These are phyloP conservation scores for Tremellales sp. DNA, from an alignment of 1,284 basidiomycete species.

Conservation along the genomic window DNA sequence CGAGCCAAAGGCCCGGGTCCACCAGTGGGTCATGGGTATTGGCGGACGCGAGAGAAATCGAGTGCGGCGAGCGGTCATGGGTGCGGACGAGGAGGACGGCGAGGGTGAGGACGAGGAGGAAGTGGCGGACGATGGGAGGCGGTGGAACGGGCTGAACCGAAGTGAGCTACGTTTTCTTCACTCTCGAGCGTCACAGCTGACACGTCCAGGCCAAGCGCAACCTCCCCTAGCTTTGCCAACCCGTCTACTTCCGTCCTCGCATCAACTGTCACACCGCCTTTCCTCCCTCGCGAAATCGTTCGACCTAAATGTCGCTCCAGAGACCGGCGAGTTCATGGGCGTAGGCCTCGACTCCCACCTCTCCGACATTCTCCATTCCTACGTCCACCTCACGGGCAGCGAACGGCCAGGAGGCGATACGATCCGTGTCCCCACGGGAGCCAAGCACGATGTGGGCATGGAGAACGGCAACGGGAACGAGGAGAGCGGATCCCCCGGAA, in stretches of 20 bases:
- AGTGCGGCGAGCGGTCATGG: conserved; percentile 25
- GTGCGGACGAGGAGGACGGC: conserved; percentile 10
- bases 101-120: conserved; percentile 23
- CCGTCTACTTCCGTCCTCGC: conserved; percentile 32
- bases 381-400: conserved; percentile 33
- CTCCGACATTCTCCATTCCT: conserved; percentile 32
- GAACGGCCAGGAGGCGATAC: conserved; percentile 36
- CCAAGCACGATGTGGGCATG: not conserved
- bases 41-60: conserved; percentile 32
- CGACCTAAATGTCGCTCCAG: conserved; percentile 27
- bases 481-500: too few relatives aligned
- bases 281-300: conserved; percentile 32
- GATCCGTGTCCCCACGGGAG: conserved; percentile 26
- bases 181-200: conserved; percentile 1
- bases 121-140: conserved; percentile 12
- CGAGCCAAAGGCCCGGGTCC: conserved; percentile 34
- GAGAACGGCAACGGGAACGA: conserved; percentile 1
- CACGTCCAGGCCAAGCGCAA: conserved; percentile 11
- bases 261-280: conserved; percentile 33
- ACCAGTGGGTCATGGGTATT: conserved; percentile 40
- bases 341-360: conserved; percentile 42
- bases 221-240: conserved; percentile 26
- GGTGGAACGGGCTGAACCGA: conserved; percentile 6
- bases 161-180: conserved; percentile 9
- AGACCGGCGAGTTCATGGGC: conserved; percentile 45